Evolutionary conservation across 805 yeast genomes (phyloP).

Genomic region (Teunomyces funiuensis): DNA sequence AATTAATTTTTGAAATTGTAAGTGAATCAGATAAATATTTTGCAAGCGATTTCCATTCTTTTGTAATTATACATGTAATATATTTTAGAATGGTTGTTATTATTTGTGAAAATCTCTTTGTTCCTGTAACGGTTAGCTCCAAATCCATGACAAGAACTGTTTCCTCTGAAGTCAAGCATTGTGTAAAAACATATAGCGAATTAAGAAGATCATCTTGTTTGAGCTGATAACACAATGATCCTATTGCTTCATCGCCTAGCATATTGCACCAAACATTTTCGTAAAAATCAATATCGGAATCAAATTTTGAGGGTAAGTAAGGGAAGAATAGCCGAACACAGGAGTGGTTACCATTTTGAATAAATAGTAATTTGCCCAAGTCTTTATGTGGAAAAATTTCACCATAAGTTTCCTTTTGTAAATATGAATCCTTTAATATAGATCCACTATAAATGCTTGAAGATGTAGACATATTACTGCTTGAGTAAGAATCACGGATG

Average conservation of each 20-base stretch:
- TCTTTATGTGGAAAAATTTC: not conserved
- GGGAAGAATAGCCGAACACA: constrained; percentile 50
- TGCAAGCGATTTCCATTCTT: constrained; percentile 27
- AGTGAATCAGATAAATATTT: constrained; percentile 47
- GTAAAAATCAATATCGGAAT: constrained; percentile 18
- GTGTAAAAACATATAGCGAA: constrained; percentile 42
- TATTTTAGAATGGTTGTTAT: constrained; percentile 34
- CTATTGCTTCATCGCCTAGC: constrained; percentile 61
- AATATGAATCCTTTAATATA: not conserved
- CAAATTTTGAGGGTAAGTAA: constrained; percentile 9
- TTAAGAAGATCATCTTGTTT: constrained; percentile 32
- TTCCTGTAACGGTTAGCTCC: constrained; percentile 48
- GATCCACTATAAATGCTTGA: not conserved
- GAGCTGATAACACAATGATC: constrained; percentile 47
- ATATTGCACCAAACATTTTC: constrained; percentile 53
- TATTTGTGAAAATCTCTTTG: constrained; percentile 32
- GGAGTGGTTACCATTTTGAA: constrained; percentile 2
- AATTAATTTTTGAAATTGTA: constrained; percentile 45
- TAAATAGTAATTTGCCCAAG: constrained; percentile 6
- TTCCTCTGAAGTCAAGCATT: constrained; percentile 35
- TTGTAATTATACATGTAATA: constrained; percentile 10
- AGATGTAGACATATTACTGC: not conserved
- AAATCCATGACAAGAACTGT: constrained; percentile 51
- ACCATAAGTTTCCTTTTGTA: not conserved
- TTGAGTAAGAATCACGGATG: not conserved